Base-by-base conservation (phyloP, 768 basidiomycete genomes). In the Lentinula boryana region DNA sequence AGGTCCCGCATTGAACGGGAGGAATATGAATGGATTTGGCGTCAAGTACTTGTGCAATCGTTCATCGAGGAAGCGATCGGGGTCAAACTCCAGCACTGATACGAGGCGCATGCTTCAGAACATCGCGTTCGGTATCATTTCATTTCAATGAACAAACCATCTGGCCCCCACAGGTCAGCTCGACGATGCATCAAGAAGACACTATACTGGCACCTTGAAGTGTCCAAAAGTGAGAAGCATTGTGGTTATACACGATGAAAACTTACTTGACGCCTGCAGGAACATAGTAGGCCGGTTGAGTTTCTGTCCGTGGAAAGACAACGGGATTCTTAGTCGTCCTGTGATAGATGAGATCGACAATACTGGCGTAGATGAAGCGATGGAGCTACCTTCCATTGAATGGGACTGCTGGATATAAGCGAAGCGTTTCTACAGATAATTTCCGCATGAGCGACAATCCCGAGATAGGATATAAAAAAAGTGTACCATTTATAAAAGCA, bases 41-140 rank as follows among this genome's bases (percentile, higher is more conserved):
- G 75, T 78, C 62, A 84, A 67, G 63, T 86, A 84, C 63, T 81
- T 84, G 4, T 77, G 73, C 44, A 85, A 56, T 3, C 86, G 76
- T 33, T 82, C 80, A 62, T 89, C 87, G 43, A 89, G 68, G 76
- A 87, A 88, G 1, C 87, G 77, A 62, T 87, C 83, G 0, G 87
- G 87, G 66, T 88, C 87, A 63, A 88, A 89, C 60, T 71, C 64
- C 3, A 78, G 68, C n/a, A 85, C 84, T 85, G 52, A 8, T 18
- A 23, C 16, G 51, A 49, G n/a, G 10, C 51, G 12, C 9, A 23
- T 0, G 6, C 6, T 36, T 35, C 36, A 49, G n/a, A 56, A 15
- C 46, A 54, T 21, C 31, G 35, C n/a, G 13, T 41, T 54, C 1
- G 21, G 18, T 27, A 9, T 18, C 0, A 60, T 12, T n/a, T 35